These are phyloP conservation scores for Casuarina glauca DNA, from an alignment of 306 rosid genomes.

Conservation along the genomic window DNA sequence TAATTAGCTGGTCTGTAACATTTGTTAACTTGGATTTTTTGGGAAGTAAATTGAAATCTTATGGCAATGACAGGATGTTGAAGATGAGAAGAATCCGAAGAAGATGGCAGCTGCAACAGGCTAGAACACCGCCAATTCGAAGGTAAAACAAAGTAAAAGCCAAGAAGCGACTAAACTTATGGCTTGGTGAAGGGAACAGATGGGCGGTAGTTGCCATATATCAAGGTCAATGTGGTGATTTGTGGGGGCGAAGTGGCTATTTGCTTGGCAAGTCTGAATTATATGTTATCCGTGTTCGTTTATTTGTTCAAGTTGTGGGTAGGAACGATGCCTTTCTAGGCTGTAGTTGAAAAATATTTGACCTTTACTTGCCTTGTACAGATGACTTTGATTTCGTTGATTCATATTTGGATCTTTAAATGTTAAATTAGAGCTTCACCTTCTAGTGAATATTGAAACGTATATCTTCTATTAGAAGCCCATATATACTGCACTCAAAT, in stretches of 20 bases:
- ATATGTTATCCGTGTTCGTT: conserved; percentile 31
- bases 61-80: conserved; percentile 71
- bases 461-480: neutral
- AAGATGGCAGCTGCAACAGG: conserved; percentile 36
- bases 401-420: conserved; percentile 26
- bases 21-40: neutral
- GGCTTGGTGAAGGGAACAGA: conserved; percentile 16
- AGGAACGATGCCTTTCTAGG: conserved; percentile 11
- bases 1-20: neutral
- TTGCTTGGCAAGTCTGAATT: conserved; percentile 25
- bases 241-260: conserved; percentile 28
- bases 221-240: conserved; percentile 21
- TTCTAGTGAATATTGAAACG: neutral
- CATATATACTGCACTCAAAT: neutral
- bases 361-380: conserved; percentile 53
- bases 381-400: conserved; percentile 34
- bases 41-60: conserved; percentile 8
- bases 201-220: conserved; percentile 21
- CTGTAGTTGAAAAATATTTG: neutral
- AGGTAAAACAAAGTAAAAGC: conserved; percentile 21
- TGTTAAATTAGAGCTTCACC: neutral
- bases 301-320: conserved; percentile 30
- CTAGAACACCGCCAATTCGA: conserved; percentile 18
- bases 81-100: conserved; percentile 65
- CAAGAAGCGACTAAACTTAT: conserved; percentile 26